A percentile compares a stretch with the other conserved stretches of the same genome.
phyloP scores from a whole-genome alignment of 441 rosid species.

The Populus tomentosa region DNA sequence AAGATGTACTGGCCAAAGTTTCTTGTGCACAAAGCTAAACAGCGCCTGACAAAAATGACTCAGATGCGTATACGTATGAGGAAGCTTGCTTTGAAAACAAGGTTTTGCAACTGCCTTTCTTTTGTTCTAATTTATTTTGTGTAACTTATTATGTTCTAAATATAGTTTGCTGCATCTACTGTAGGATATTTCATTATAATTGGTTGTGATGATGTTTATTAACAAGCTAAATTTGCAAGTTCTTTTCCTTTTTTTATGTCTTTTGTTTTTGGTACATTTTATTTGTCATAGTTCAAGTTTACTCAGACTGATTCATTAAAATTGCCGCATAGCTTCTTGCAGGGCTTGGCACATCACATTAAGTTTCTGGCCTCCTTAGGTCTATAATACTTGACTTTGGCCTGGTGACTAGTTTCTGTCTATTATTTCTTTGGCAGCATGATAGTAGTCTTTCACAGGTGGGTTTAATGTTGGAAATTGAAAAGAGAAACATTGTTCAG shows the following conservation, averaged over 20 bases:
- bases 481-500: background rate
- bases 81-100: slow-evolving; percentile 78
- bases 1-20: slow-evolving; percentile 87
- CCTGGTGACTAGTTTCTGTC: background rate
- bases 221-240: background rate
- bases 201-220: background rate
- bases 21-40: slow-evolving; percentile 76
- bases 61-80: slow-evolving; percentile 91
- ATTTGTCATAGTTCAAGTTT: background rate
- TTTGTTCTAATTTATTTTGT: background rate
- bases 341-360: background rate
- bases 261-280: background rate
- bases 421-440: background rate
- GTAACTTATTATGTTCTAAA: background rate
- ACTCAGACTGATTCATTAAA: background rate
- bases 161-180: background rate
- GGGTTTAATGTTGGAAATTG: background rate
- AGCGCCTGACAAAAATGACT: slow-evolving; percentile 83
- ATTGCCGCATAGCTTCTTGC: background rate
- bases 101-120: slow-evolving; percentile 34
- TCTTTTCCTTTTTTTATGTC: background rate
- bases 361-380: background rate
- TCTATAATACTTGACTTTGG: background rate
- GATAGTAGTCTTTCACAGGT: background rate
- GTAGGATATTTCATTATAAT: background rate